Conservation (phyloP, 2,329 filamentous ascomycete species). For the Cyanodermella asteris region DNA sequence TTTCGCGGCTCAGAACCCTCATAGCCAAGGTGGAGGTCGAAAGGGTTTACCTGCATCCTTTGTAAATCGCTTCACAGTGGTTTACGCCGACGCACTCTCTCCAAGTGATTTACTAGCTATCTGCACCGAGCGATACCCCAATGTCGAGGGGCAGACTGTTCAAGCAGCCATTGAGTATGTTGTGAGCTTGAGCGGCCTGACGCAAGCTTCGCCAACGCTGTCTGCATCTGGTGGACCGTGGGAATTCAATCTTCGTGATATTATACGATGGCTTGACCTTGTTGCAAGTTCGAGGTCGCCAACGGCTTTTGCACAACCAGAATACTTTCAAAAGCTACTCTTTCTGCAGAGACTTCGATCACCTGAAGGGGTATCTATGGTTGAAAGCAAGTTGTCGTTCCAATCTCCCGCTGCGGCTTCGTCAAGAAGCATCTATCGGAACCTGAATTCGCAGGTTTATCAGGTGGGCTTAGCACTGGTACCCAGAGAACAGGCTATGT, state of each 20-base stretch:
- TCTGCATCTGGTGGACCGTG: slow-evolving; percentile 51
- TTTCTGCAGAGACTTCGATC: slow-evolving; percentile 76
- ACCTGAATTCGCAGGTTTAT: too few species aligned
- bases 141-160: slow-evolving; percentile 36
- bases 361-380: slow-evolving; percentile 39
- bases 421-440: slow-evolving; percentile 43
- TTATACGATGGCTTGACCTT: slow-evolving; percentile 66
- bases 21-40: slow-evolving; percentile 85
- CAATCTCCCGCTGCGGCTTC: slow-evolving; percentile 36
- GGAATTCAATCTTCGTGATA: slow-evolving; percentile 90
- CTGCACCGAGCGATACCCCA: slow-evolving; percentile 54
- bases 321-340: slow-evolving; percentile 61
- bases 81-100: slow-evolving; percentile 81
- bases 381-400: too few species aligned
- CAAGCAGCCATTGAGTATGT: slow-evolving; percentile 56
- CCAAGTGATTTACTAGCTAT: slow-evolving; percentile 64
- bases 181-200: slow-evolving; percentile 51
- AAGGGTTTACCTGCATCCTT: slow-evolving; percentile 92
- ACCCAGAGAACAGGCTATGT: slow-evolving; percentile 28
- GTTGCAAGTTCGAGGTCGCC: slow-evolving; percentile 38
- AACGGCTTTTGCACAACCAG: slow-evolving; percentile 35
- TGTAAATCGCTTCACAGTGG: slow-evolving; percentile 93
- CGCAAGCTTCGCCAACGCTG: slow-evolving; percentile 34
- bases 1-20: slow-evolving; percentile 92
- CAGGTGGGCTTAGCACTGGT: slow-evolving; percentile 66